Conservation (phyloP, 1,284 basidiomycete genomes). For the Kalmanozyma brasiliensis region DNA sequence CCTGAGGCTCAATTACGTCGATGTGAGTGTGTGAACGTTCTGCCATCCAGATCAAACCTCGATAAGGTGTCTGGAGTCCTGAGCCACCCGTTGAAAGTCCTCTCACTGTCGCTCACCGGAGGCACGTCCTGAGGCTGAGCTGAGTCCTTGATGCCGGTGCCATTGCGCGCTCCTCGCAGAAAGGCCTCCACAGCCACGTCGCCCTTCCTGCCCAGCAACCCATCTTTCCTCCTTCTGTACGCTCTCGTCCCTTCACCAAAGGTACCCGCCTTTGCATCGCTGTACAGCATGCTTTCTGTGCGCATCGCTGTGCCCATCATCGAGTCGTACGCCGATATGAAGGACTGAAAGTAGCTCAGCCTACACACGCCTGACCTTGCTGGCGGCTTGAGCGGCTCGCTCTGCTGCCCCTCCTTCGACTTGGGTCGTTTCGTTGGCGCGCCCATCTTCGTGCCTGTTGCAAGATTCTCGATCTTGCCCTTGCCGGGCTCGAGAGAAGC, state of each 20-base stretch:
- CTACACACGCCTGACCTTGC: conserved; percentile 31
- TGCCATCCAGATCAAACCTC: conserved; percentile 18
- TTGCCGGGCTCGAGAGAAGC: background rate
- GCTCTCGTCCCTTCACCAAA: conserved; percentile 8
- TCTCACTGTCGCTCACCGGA: background rate
- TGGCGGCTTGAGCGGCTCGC: conserved; percentile 20
- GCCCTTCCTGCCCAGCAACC: conserved; percentile 17
- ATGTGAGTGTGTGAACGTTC: background rate
- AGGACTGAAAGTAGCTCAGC: conserved; percentile 17
- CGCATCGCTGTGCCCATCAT: background rate
- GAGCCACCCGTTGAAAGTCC: conserved; percentile 23
- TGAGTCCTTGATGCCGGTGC: conserved; percentile 16
- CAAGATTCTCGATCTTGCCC: conserved; percentile 28
- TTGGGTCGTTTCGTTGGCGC: conserved; percentile 27
- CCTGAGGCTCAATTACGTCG: background rate
- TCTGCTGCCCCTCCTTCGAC: background rate
- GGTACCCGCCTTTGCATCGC: conserved; percentile 23
- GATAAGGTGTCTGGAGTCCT: conserved; percentile 11
- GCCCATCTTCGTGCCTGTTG: conserved; percentile 32
- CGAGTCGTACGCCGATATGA: background rate
- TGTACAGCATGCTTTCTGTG: background rate
- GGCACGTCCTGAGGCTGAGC: background rate
- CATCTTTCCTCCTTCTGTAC: conserved; percentile 21
- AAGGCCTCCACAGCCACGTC: conserved; percentile 16
- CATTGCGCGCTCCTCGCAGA: conserved; percentile 9